These are phyloP conservation scores for Ballota nigra DNA, from an alignment of 257 asterid genomes.

Conservation along the genomic window DNA sequence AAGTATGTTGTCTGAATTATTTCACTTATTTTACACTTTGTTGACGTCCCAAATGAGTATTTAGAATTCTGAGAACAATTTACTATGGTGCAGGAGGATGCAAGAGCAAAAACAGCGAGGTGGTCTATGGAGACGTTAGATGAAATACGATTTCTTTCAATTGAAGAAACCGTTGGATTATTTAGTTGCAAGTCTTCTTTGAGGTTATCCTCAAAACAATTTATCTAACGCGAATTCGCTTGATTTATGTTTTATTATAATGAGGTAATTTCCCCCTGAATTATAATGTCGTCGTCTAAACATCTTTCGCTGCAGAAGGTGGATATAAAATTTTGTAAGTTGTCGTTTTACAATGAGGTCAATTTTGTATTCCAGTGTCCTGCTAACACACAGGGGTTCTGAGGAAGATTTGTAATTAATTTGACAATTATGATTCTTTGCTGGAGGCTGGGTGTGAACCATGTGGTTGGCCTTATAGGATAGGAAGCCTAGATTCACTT, in stretches of 20 bases:
- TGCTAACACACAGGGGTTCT: no score
- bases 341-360: neutral
- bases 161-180: conserved; percentile 14
- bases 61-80: neutral
- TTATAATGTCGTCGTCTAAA: neutral
- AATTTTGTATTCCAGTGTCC: neutral
- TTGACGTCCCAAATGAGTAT: neutral
- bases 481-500: no score
- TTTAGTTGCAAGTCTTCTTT: conserved; percentile 6
- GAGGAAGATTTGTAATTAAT: neutral
- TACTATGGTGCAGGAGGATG: conserved; percentile 52
- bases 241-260: neutral
- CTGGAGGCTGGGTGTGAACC: neutral
- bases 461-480: no score
- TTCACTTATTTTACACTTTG: neutral
- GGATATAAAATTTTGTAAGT: conserved; percentile 15
- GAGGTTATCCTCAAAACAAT: conserved; percentile 5
- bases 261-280: conserved; percentile 5
- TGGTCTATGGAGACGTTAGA: conserved; percentile 52
- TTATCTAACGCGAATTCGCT: neutral
- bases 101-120: conserved; percentile 68
- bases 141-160: neutral
- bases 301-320: conserved; percentile 15
- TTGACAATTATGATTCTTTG: neutral
- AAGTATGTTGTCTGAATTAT: neutral